phyloP scores from a whole-genome alignment of 192 early-diverging fungal genomes.

The Entophlyctis helioformis region DNA sequence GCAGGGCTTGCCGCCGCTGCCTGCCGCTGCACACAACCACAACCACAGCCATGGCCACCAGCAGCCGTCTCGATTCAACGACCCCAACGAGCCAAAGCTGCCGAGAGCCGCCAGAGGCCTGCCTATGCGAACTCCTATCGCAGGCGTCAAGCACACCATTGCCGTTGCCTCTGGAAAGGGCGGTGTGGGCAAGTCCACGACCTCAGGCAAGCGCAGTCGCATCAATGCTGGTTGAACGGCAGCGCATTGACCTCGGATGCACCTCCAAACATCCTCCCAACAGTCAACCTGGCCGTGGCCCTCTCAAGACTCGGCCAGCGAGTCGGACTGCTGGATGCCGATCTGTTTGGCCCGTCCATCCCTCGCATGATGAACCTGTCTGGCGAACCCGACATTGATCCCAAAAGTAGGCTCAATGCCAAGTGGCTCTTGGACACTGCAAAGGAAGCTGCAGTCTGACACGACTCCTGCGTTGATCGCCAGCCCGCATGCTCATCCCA shows the following conservation, averaged over 20 bases:
- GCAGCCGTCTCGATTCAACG: too few species aligned
- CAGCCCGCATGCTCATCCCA: conserved; percentile 50
- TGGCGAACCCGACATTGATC: conserved; percentile 56
- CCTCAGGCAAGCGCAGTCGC: conserved; percentile 38
- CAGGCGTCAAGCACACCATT: conserved; percentile 61
- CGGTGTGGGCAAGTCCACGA: conserved; percentile 85
- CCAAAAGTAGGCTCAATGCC: conserved; percentile 21
- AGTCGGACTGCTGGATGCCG: conserved; percentile 70
- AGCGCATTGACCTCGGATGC: neutral
- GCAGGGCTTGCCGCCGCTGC: too few species aligned
- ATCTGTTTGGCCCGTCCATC: conserved; percentile 88
- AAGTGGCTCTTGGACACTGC: too few species aligned
- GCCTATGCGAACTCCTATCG: conserved; percentile 56
- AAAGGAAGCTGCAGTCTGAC: too few species aligned
- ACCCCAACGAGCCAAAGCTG: too few species aligned
- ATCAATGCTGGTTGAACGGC: neutral
- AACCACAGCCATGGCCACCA: too few species aligned
- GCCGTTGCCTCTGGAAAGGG: conserved; percentile 84
- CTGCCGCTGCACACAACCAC: too few species aligned
- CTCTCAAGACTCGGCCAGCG: conserved; percentile 38
- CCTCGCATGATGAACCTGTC: conserved; percentile 73
- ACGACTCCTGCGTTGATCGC: neutral
- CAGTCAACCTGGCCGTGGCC: conserved; percentile 68
- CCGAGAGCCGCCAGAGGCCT: conserved; percentile 37
- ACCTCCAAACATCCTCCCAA: neutral